Percentiles rank a stretch among this genome's conserved stretches.
These are phyloP conservation scores for Rhytidhysteron rufulum DNA, from an alignment of 2,329 filamentous ascomycete genomes.

Conservation along the genomic window DNA sequence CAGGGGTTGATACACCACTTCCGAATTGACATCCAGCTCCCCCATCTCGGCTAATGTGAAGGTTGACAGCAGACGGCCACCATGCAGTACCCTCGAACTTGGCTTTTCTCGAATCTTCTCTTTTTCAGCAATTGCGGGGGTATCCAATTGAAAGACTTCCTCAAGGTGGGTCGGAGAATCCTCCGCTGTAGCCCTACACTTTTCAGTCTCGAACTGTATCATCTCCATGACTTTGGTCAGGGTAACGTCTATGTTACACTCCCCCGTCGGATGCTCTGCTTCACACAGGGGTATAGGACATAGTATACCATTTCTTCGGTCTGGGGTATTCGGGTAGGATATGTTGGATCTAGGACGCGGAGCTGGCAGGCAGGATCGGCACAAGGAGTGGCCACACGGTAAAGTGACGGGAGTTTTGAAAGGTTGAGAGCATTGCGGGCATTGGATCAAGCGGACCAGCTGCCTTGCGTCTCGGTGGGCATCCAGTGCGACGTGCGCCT, in stretches of 20 bases:
- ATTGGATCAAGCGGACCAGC: slow-evolving; percentile 73
- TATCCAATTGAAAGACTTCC: slow-evolving; percentile 35
- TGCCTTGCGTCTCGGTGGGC: slow-evolving; percentile 56
- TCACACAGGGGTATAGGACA: slow-evolving; percentile 68
- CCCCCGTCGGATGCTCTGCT: slow-evolving; percentile 69
- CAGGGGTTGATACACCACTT: slow-evolving; percentile 49
- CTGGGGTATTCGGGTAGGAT: slow-evolving; percentile 69
- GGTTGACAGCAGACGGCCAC: slow-evolving; percentile 61
- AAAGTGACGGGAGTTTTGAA: slow-evolving; percentile 68
- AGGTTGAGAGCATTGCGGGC: slow-evolving; percentile 66
- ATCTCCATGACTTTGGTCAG: slow-evolving; percentile 65
- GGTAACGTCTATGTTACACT: slow-evolving; percentile 74
- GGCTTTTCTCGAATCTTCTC: slow-evolving; percentile 28
- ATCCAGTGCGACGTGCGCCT: slow-evolving; percentile 38
- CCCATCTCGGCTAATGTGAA: slow-evolving; percentile 64
- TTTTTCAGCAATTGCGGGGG: slow-evolving; percentile 32
- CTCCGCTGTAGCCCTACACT: slow-evolving; percentile 28
- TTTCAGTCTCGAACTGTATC: slow-evolving; percentile 48
- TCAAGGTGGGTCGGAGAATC: slow-evolving; percentile 38
- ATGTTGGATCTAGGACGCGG: slow-evolving; percentile 64
- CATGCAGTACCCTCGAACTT: slow-evolving; percentile 45
- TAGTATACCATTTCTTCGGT: slow-evolving; percentile 64
- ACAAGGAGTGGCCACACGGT: slow-evolving; percentile 78
- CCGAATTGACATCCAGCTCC: slow-evolving; percentile 53
- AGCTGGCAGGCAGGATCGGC: slow-evolving; percentile 68